Conservation (phyloP, 2,329 filamentous ascomycete species). For the Pseudopyricularia cyperi region DNA sequence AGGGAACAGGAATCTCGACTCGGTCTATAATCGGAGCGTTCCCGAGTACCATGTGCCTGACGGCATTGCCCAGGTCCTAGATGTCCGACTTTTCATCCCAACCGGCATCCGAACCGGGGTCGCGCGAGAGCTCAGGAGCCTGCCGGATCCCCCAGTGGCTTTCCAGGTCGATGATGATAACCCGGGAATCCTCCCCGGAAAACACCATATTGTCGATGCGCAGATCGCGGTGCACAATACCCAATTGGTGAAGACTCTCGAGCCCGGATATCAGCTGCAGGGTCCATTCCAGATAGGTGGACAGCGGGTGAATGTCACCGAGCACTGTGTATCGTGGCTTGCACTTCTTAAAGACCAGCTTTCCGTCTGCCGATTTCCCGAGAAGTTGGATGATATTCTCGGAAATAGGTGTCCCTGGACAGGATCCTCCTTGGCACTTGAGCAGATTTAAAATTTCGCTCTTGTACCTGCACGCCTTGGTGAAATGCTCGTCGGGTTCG, state of each 20-base stretch:
- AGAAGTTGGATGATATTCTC: constrained; percentile 12
- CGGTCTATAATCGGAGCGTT: constrained; percentile 12
- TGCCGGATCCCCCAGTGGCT: constrained; percentile 13
- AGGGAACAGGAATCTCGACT: constrained; percentile 14
- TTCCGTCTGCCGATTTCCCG: constrained; percentile 9
- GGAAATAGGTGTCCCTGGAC: constrained; percentile 8
- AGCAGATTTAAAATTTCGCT: constrained; percentile 15
- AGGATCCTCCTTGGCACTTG: constrained; percentile 11
- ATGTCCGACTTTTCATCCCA: constrained; percentile 11
- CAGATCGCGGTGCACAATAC: constrained; percentile 12
- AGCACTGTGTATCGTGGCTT: constrained; percentile 3
- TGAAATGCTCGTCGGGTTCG: constrained; percentile 11
- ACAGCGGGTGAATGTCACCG: neutral
- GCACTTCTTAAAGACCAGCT: constrained; percentile 14
- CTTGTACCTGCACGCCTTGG: constrained; percentile 14
- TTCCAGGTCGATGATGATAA: constrained; percentile 15
- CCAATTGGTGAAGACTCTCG: constrained; percentile 11
- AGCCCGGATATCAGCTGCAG: constrained; percentile 12
- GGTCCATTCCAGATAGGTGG: constrained; percentile 7
- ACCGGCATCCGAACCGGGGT: constrained; percentile 6
- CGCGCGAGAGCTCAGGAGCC: constrained; percentile 11
- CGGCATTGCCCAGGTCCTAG: constrained; percentile 13
- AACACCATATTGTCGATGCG: constrained; percentile 14
- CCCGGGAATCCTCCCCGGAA: constrained; percentile 6
- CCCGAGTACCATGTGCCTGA: constrained; percentile 14